phyloP scores from a whole-genome alignment of 2,329 filamentous ascomycete species.

The Scytalidium sp. region DNA sequence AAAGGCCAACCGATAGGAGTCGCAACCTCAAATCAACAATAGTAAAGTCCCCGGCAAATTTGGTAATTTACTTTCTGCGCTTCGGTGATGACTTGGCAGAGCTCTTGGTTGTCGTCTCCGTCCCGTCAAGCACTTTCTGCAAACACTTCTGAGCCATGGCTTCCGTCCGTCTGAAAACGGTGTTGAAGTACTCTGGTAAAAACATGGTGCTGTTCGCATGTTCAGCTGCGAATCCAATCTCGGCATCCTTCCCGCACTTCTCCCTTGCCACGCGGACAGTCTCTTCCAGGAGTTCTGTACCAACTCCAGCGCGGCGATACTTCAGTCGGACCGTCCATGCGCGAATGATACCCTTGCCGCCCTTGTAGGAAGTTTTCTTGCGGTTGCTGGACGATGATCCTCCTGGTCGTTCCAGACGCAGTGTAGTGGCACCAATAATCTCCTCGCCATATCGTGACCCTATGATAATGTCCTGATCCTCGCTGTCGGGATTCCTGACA shows the following conservation, averaged over 20 bases:
- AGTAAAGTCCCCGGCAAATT: no score
- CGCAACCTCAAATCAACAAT: no score
- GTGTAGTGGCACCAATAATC: constrained; percentile 67
- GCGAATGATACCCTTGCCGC: constrained; percentile 68
- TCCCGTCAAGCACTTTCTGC: constrained; percentile 45
- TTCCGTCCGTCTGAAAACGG: constrained; percentile 57
- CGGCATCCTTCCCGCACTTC: constrained; percentile 63
- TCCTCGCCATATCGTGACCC: constrained; percentile 66
- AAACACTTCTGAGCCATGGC: constrained; percentile 51
- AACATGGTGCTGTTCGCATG: constrained; percentile 73
- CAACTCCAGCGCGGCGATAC: constrained; percentile 71
- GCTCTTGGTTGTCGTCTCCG: constrained; percentile 6
- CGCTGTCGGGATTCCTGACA: constrained; percentile 24
- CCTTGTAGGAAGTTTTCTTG: constrained; percentile 34
- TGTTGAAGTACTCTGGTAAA: constrained; percentile 61
- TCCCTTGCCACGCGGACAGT: constrained; percentile 67
- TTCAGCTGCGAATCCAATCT: constrained; percentile 69
- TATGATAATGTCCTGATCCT: constrained; percentile 55
- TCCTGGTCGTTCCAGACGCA: constrained; percentile 55
- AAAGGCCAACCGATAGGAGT: no score
- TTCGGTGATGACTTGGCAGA: not conserved
- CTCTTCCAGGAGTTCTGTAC: constrained; percentile 68
- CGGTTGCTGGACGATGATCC: constrained; percentile 17
- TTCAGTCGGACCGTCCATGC: constrained; percentile 76
- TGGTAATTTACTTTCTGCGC: not conserved